phyloP scores from a whole-genome alignment of 768 basidiomycete genomes.

The Lentinula boryana region DNA sequence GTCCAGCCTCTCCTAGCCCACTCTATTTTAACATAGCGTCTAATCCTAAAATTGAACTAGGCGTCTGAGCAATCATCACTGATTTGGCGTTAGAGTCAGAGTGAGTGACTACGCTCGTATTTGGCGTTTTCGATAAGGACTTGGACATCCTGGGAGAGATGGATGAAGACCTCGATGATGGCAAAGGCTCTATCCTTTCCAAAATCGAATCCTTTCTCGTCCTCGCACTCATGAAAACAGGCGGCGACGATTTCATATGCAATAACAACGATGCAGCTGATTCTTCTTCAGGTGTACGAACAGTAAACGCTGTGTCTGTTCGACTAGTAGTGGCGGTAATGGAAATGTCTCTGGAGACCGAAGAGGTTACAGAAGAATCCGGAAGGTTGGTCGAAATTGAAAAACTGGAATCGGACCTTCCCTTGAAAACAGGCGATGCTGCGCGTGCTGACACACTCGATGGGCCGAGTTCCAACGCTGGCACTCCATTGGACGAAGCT shows the following conservation, averaged over 20 bases:
- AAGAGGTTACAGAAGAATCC: neutral
- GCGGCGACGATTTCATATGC: conserved; percentile 51
- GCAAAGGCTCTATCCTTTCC: neutral
- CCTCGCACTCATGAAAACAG: conserved; percentile 12
- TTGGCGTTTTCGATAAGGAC: neutral
- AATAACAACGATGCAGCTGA: conserved; percentile 61
- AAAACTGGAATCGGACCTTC: neutral
- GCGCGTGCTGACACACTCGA: conserved; percentile 5
- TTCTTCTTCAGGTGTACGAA: conserved; percentile 60
- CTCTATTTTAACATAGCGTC: neutral
- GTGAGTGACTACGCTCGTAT: neutral
- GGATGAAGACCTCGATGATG: neutral
- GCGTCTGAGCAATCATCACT: conserved; percentile 20
- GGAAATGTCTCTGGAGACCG: conserved; percentile 9
- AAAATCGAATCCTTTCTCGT: neutral
- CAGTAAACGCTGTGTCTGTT: conserved; percentile 10
- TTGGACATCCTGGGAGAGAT: neutral
- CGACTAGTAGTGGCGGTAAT: neutral
- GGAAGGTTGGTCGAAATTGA: neutral
- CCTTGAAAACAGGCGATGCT: neutral
- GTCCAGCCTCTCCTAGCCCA: neutral
- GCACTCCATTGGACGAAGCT: conserved; percentile 23
- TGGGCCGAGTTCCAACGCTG: conserved; percentile 32
- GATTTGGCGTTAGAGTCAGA: neutral
- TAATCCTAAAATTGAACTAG: conserved; percentile 23